Conservation (phyloP, 2,329 filamentous ascomycete species). For the Clarireedia homoeocarpa region DNA sequence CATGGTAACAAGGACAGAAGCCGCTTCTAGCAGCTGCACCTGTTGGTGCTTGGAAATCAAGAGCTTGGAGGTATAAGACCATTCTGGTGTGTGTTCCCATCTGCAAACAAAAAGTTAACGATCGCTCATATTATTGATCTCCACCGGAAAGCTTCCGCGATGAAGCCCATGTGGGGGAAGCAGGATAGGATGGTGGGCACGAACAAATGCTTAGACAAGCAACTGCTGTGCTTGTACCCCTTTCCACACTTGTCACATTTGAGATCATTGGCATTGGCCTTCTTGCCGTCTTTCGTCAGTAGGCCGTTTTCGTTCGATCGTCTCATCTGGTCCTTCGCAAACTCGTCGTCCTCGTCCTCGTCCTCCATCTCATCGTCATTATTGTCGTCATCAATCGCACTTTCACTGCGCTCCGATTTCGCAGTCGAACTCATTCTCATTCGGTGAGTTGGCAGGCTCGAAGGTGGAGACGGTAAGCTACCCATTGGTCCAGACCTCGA, state of each 20-base stretch:
- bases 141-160: conserved; percentile 33
- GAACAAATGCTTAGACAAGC: conserved; percentile 99
- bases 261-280: conserved; percentile 74
- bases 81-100: conserved; percentile 99
- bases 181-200: conserved; percentile 55
- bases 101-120: conserved; percentile 46
- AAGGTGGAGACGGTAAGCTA: conserved; percentile 56
- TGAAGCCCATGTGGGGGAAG: conserved; percentile 30
- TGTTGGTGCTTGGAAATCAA: conserved; percentile 99
- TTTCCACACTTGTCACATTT: conserved; percentile 98
- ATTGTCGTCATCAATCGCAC: conserved; percentile 62
- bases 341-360: conserved; percentile 31
- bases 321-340: conserved; percentile 43
- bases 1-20: conserved; percentile 93
- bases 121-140: conserved; percentile 20
- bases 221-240: conserved; percentile 99
- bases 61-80: conserved; percentile 93
- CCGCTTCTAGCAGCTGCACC: conserved; percentile 92
- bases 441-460: conserved; percentile 54
- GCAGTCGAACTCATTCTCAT: conserved; percentile 41
- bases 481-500: conserved; percentile 45
- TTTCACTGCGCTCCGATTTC: conserved; percentile 45
- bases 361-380: conserved; percentile 50
- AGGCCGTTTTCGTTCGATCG: conserved; percentile 82
- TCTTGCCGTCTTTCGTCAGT: conserved; percentile 70